phyloP scores from a whole-genome alignment of 2,329 filamentous ascomycete genomes.

The Fusarium sp. region DNA sequence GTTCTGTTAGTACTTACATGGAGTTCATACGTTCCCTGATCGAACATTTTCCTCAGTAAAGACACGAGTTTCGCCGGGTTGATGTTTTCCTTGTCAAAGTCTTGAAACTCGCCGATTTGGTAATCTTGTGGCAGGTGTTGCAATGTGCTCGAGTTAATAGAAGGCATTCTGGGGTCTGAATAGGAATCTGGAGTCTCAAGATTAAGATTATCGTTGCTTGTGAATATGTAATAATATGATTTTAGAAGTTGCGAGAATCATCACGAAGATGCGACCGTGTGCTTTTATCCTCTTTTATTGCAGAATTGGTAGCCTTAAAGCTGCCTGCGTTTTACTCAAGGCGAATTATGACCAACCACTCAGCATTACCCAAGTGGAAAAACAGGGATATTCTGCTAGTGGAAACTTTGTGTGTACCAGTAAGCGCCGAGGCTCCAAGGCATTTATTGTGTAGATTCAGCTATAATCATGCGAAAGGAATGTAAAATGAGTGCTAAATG shows the following conservation, averaged over 20 bases:
- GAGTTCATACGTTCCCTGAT: slow-evolving; percentile 8
- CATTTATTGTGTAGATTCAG: no score
- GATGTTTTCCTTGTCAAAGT: background rate
- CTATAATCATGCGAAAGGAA: no score
- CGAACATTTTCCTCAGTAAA: background rate
- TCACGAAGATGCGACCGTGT: background rate
- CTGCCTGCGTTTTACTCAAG: background rate
- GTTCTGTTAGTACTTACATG: background rate
- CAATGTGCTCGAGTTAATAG: background rate
- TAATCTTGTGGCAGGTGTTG: background rate
- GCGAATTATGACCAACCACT: background rate
- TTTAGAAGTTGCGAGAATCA: no score
- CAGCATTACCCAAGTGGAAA: background rate
- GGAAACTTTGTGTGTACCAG: background rate
- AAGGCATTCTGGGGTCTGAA: background rate
- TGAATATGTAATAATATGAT: no score
- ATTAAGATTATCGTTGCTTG: no score
- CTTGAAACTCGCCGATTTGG: background rate
- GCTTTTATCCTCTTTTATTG: background rate
- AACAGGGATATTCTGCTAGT: background rate
- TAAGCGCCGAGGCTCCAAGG: background rate
- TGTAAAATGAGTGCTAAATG: no score
- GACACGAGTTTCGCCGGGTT: slow-evolving; percentile 3
- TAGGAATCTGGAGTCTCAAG: no score
- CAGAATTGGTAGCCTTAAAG: no score